Base-by-base conservation (phyloP, 345 rosid species). In the Pugionium cornutum region DNA sequence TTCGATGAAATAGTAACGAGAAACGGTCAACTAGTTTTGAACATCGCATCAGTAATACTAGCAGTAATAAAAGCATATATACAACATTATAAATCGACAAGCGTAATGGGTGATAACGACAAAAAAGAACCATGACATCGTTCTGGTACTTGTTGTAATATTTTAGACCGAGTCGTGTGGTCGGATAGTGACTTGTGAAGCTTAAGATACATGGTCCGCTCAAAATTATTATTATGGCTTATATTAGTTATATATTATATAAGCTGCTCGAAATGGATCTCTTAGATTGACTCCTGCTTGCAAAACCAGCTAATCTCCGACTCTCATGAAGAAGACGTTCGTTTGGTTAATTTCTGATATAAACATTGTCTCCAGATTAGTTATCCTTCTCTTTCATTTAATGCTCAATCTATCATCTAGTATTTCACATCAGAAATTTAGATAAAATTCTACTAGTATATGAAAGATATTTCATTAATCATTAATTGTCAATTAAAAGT, bases 91-190 rank as follows among this genome's bases (percentile, higher is more conserved):
- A 18, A 18, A 0, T 0, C 36, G 62, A 43, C 51, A 44, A 53
- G 11, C 51, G 32, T 52, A 9, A 27, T 44, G 53, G 28, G 48
- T 18, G 8, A 53, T 53, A 40, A 35, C n/a, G 11, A 54, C 6
- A 28, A 35, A 34, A 34, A 18, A 1, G 28, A 53, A 34, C 41
- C 28, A 53, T 53, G 5, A 1, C 27, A 11, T 7, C n/a, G 8
- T 52, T 26, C 26, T 40, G 52, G 41, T 42, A 40, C 10, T 51
- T 58, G 66, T 41, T 44, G 30, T 43, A 39, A 58, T 48, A n/a
- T 31, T 48, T 31, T 39, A 7, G 35, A 28, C n/a, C 67, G 48
- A 69, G 60, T 53, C 39, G 45, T 59, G 61, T 51, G 53, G 52
- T 2, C 4, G 25, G 43, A 48, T 18, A 33, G 64, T 47, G 40